phyloP scores from a whole-genome alignment of 2,329 filamentous ascomycete species.

The Xylariaceae sp. region DNA sequence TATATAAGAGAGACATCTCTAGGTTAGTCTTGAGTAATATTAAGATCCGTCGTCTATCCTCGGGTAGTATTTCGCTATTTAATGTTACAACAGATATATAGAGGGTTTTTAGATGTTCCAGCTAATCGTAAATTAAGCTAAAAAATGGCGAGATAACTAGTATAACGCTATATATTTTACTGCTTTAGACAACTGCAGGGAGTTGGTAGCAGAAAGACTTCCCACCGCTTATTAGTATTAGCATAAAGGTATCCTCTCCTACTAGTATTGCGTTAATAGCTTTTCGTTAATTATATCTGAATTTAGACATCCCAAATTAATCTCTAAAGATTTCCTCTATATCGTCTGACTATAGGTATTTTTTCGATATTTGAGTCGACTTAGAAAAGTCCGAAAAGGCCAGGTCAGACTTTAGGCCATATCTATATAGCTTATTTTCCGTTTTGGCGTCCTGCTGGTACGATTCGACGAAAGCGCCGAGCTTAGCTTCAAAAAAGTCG shows the following conservation, averaged over 20 bases:
- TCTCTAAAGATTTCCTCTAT: constrained; percentile 73
- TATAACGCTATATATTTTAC: constrained; percentile 79
- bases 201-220: constrained; percentile 97
- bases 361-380: constrained; percentile 42
- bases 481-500: background rate
- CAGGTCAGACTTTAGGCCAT: background rate
- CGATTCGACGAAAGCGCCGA: background rate
- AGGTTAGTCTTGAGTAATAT: constrained; percentile 55
- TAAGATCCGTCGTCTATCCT: constrained; percentile 63
- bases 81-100: constrained; percentile 76
- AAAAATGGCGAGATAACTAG: constrained; percentile 91
- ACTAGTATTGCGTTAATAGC: constrained; percentile 88
- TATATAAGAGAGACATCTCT: constrained; percentile 83
- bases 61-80: constrained; percentile 67
- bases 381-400: background rate
- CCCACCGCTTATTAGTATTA: constrained; percentile 96
- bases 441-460: background rate
- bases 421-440: background rate
- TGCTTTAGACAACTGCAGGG: constrained; percentile 75
- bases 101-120: constrained; percentile 70
- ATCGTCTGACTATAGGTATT: constrained; percentile 77
- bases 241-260: constrained; percentile 84
- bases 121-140: constrained; percentile 96
- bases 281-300: constrained; percentile 85
- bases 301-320: constrained; percentile 77